Evolutionary conservation across 1,139 yeast genomes (phyloP).

Genomic region (Candida tropicalis): DNA sequence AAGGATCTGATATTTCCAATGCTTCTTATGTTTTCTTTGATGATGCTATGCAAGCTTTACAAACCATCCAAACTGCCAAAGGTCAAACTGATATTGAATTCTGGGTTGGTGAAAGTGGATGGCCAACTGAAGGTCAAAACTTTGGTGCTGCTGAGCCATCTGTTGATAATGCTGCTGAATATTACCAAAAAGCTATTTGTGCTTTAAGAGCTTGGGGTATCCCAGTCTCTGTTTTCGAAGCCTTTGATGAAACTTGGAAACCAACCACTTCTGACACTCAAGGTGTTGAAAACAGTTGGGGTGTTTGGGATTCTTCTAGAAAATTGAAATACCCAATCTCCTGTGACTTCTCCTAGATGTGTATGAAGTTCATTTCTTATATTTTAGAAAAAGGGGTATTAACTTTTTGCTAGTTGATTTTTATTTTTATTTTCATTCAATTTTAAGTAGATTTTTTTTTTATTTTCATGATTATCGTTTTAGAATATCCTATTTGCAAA

Average conservation of each 20-base stretch:
- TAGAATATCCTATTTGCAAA: no score
- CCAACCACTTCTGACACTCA: conserved; percentile 84
- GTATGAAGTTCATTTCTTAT: no score
- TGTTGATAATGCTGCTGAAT: conserved; percentile 69
- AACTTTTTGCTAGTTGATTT: neutral
- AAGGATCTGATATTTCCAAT: conserved; percentile 83
- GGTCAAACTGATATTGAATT: conserved; percentile 82
- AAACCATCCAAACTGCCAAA: conserved; percentile 79
- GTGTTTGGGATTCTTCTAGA: conserved; percentile 68
- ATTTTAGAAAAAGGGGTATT: neutral
- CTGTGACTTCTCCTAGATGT: conserved; percentile 48
- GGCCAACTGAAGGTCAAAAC: conserved; percentile 90
- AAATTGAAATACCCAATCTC: conserved; percentile 58
- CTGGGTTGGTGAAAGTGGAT: conserved; percentile 99
- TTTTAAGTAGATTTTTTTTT: neutral
- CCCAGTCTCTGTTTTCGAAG: conserved; percentile 90
- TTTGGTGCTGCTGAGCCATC: conserved; percentile 68
- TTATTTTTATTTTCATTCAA: neutral
- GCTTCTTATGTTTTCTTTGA: conserved; percentile 90
- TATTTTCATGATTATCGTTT: no score
- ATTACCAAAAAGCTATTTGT: conserved; percentile 88
- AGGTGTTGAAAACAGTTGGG: conserved; percentile 93
- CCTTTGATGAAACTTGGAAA: conserved; percentile 95
- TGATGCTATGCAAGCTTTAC: conserved; percentile 95
- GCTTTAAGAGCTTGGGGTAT: conserved; percentile 95